Conservation (phyloP, 352 stramenopile genomes). For the Blastocystis sp. region DNA sequence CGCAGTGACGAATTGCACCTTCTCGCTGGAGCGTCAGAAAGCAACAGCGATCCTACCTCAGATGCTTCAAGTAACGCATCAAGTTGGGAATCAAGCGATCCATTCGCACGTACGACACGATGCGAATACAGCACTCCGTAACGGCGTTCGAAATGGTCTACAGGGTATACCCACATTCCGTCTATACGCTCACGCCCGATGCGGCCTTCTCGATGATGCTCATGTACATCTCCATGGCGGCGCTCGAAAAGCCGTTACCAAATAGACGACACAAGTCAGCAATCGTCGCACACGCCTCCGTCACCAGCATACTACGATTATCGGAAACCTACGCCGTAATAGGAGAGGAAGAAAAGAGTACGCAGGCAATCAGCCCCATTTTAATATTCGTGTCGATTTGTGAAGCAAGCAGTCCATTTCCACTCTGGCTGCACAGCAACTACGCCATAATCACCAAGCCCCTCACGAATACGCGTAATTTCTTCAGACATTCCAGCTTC, state of each 20-base stretch:
- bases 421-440: neutral
- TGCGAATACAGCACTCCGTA: constrained; percentile 36
- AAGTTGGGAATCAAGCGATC: constrained; percentile 43
- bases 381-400: constrained; percentile 47
- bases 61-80: constrained; percentile 28
- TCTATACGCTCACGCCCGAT: constrained; percentile 12
- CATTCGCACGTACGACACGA: constrained; percentile 39
- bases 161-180: neutral
- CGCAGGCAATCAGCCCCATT: constrained; percentile 17
- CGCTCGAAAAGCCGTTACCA: constrained; percentile 2
- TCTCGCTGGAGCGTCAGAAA: neutral
- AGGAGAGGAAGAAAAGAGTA: neutral
- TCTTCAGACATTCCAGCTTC: neutral
- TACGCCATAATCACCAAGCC: neutral
- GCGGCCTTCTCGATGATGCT: constrained; percentile 57
- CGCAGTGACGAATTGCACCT: neutral
- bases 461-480: neutral
- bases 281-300: constrained; percentile 46
- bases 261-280: constrained; percentile 2
- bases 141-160: constrained; percentile 38
- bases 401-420: neutral
- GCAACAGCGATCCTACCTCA: neutral
- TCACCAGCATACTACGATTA: constrained; percentile 56
- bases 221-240: constrained; percentile 41
- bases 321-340: constrained; percentile 28